Evolutionary conservation across 1,284 basidiomycete genomes (phyloP).

Genomic region (Inonotus hispidus): DNA sequence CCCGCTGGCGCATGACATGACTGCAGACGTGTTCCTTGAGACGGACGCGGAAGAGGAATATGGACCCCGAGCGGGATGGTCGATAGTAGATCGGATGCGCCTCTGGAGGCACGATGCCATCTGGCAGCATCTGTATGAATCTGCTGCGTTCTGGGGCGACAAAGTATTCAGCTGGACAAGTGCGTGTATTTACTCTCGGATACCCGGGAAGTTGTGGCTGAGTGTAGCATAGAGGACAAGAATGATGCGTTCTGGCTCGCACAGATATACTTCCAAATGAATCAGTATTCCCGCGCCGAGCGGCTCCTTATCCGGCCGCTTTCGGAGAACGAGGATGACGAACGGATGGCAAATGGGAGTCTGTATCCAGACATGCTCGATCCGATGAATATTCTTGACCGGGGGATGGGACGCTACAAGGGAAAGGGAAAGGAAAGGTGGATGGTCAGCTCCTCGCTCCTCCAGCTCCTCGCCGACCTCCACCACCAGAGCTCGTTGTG

Average conservation of each 20-base stretch:
- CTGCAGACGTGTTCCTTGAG: slow-evolving; percentile 69
- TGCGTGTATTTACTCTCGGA: slow-evolving; percentile 40
- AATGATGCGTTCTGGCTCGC: slow-evolving; percentile 99
- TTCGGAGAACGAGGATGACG: slow-evolving; percentile 34
- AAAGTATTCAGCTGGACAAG: slow-evolving; percentile 94
- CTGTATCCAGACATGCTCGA: not conserved
- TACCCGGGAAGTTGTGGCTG: slow-evolving; percentile 5
- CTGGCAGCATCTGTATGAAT: slow-evolving; percentile 96
- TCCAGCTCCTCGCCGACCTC: slow-evolving; percentile 31
- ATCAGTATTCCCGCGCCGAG: slow-evolving; percentile 93
- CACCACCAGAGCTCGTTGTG: slow-evolving; percentile 4
- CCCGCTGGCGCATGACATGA: slow-evolving; percentile 67
- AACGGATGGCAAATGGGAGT: not conserved
- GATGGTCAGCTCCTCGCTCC: too few relatives aligned
- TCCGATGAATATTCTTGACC: slow-evolving; percentile 19
- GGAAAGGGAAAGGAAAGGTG: slow-evolving; percentile 57
- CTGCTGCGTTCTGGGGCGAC: slow-evolving; percentile 97
- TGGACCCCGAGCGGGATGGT: slow-evolving; percentile 63
- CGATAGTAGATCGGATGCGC: slow-evolving; percentile 90
- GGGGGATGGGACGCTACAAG: slow-evolving; percentile 30
- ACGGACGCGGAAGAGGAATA: slow-evolving; percentile 41
- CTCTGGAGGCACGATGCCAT: slow-evolving; percentile 96
- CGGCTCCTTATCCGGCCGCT: slow-evolving; percentile 84
- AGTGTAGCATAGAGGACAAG: slow-evolving; percentile 60
- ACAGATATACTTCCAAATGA: slow-evolving; percentile 93